Conservation (phyloP, 768 basidiomycete species). For the Postia placenta region DNA sequence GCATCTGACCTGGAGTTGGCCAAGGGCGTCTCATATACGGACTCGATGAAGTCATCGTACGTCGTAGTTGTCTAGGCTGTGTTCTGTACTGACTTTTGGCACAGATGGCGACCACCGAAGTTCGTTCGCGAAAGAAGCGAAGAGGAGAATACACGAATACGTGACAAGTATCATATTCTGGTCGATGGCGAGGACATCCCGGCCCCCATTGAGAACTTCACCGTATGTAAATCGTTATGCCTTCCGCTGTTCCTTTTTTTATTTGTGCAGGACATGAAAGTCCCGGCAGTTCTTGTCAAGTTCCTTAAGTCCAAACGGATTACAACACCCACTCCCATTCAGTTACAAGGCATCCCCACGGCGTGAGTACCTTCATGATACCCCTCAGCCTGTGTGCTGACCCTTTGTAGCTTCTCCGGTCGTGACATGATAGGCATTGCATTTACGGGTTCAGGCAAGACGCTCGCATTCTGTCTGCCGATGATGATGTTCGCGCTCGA, state of each 20-base stretch:
- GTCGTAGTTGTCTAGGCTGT: constrained; percentile 16
- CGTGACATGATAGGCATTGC: constrained; percentile 99
- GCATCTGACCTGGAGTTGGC: constrained; percentile 92
- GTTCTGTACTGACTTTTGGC: constrained; percentile 6
- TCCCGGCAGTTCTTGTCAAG: constrained; percentile 80
- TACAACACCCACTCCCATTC: constrained; percentile 86
- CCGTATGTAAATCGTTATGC: constrained; percentile 33
- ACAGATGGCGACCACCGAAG: constrained; percentile 83
- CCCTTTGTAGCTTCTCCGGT: constrained; percentile 69
- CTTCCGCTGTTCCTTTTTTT: constrained; percentile 1
- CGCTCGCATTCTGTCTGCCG: constrained; percentile 96
- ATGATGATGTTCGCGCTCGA: constrained; percentile 95
- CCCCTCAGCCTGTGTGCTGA: background rate
- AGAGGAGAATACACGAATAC: constrained; percentile 65
- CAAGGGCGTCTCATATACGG: constrained; percentile 86
- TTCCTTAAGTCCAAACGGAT: constrained; percentile 86
- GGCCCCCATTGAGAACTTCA: constrained; percentile 87
- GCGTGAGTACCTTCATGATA: constrained; percentile 51
- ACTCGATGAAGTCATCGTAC: constrained; percentile 77
- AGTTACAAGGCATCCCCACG: constrained; percentile 93
- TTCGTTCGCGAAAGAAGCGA: constrained; percentile 69
- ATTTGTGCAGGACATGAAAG: constrained; percentile 85
- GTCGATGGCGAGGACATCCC: constrained; percentile 94
- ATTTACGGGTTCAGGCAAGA: constrained; percentile 98
- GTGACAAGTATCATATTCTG: constrained; percentile 91